phyloP scores from a whole-genome alignment of 2,329 filamentous ascomycete genomes.

The Apiospora aurea region DNA sequence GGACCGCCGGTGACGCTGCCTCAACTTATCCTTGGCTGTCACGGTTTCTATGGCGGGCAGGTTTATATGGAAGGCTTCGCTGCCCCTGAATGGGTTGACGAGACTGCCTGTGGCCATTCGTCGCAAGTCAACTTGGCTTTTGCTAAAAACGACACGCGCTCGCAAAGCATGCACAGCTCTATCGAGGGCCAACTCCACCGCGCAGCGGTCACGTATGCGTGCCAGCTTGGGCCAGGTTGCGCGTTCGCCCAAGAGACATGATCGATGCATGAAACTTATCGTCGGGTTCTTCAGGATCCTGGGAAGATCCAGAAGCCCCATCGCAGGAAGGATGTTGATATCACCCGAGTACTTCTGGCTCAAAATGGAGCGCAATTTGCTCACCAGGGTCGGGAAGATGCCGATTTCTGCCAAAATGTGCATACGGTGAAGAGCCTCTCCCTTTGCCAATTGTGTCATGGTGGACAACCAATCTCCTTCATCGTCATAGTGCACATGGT shows the following conservation, averaged over 20 bases:
- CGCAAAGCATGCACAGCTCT: conserved; percentile 73
- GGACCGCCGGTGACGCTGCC: conserved; percentile 53
- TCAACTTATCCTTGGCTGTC: conserved; percentile 40
- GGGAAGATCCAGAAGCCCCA: conserved; percentile 76
- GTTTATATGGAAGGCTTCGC: conserved; percentile 29
- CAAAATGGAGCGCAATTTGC: conserved; percentile 80
- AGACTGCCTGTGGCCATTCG: conserved; percentile 48
- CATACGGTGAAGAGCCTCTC: conserved; percentile 81
- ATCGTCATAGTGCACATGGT: conserved; percentile 44
- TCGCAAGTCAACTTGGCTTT: conserved; percentile 67
- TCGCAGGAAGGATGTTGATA: conserved; percentile 89
- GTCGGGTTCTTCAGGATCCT: conserved; percentile 85
- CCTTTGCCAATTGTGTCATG: conserved; percentile 76
- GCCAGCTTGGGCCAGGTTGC: conserved; percentile 93
- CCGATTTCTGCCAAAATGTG: conserved; percentile 82
- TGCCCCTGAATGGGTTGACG: conserved; percentile 35
- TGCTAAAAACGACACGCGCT: conserved; percentile 72
- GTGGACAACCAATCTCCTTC: conserved; percentile 68
- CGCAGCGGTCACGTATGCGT: conserved; percentile 84
- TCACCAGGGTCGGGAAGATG: conserved; percentile 78
- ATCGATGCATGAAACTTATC: conserved; percentile 82
- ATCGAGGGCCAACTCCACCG: conserved; percentile 86
- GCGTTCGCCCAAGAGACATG: conserved; percentile 78
- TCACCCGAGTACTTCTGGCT: conserved; percentile 94
- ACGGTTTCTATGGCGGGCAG: conserved; percentile 31